phyloP scores from a whole-genome alignment of 306 rosid species.

The Astragalus membranaceus region DNA sequence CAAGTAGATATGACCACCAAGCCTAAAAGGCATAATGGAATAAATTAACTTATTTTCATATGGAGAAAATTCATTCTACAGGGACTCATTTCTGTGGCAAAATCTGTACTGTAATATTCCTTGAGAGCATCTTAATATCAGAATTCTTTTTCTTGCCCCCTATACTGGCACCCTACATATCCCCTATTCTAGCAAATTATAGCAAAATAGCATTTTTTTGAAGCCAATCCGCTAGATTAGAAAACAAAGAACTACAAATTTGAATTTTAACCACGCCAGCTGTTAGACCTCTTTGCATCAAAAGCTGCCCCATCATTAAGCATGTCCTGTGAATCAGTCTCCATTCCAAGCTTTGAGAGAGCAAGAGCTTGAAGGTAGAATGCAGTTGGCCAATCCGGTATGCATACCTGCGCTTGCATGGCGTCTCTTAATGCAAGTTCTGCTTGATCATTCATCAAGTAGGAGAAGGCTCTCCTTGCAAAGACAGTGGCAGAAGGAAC shows the following conservation, averaged over 20 bases:
- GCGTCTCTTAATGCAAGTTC: conserved; percentile 88
- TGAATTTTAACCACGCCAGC: conserved; percentile 58
- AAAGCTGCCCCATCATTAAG: conserved; percentile 82
- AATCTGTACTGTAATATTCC: conserved; percentile 22
- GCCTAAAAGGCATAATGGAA: background rate
- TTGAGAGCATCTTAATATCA: conserved; percentile 11
- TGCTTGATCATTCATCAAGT: conserved; percentile 76
- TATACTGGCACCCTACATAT: conserved; percentile 26
- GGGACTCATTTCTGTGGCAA: conserved; percentile 27
- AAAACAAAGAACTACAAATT: conserved; percentile 9
- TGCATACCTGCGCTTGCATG: conserved; percentile 95
- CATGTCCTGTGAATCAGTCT: conserved; percentile 95
- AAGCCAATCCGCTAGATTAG: conserved; percentile 24
- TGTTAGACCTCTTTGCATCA: conserved; percentile 71
- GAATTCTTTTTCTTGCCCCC: conserved; percentile 16
- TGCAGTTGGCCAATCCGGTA: conserved; percentile 96
- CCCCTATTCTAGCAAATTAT: conserved; percentile 26
- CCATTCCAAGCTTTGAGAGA: conserved; percentile 94
- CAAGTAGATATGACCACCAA: background rate
- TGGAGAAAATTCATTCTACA: conserved; percentile 33
- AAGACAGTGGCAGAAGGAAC: conserved; percentile 79
- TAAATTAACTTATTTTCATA: conserved; percentile 28
- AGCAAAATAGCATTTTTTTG: conserved; percentile 22
- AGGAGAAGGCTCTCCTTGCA: conserved; percentile 81
- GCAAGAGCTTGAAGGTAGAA: conserved; percentile 94